phyloP scores from a whole-genome alignment of 2,329 filamentous ascomycete genomes.

The Aspergillus flavus region DNA sequence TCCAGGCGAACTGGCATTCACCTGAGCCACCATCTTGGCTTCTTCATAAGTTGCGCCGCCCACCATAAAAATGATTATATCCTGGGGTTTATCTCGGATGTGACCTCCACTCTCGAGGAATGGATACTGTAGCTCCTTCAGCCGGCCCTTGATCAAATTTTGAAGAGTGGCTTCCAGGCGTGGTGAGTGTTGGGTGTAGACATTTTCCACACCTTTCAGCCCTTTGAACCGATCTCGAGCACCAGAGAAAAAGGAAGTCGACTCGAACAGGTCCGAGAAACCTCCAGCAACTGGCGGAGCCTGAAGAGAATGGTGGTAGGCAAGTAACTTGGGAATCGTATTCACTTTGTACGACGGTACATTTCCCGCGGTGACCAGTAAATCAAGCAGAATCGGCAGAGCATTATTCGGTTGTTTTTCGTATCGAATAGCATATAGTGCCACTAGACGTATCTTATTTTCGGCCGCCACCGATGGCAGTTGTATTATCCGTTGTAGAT shows the following conservation, averaged over 20 bases:
- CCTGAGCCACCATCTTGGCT: constrained; percentile 90
- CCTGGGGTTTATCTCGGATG: constrained; percentile 93
- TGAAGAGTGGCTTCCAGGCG: constrained; percentile 84
- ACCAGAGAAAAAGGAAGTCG: constrained; percentile 85
- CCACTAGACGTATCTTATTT: constrained; percentile 86
- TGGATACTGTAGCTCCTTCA: constrained; percentile 86
- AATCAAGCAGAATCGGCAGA: constrained; percentile 80
- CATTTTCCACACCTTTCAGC: constrained; percentile 95
- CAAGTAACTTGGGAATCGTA: constrained; percentile 77
- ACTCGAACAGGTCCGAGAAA: constrained; percentile 90
- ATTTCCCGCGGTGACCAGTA: constrained; percentile 81
- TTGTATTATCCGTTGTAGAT: constrained; percentile 82
- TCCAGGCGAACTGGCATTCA: constrained; percentile 88
- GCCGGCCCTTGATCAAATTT: constrained; percentile 86
- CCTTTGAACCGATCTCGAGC: constrained; percentile 89
- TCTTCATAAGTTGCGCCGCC: constrained; percentile 96
- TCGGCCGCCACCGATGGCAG: constrained; percentile 74
- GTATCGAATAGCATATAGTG: constrained; percentile 93
- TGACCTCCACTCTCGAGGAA: constrained; percentile 87
- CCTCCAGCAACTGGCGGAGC: constrained; percentile 73
- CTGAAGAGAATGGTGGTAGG: constrained; percentile 85
- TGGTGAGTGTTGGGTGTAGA: constrained; percentile 96
- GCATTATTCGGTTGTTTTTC: constrained; percentile 83
- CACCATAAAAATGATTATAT: constrained; percentile 92
- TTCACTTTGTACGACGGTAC: constrained; percentile 75